Percentiles rank a stretch among this genome's conserved stretches.
These are phyloP conservation scores for Gautieria morchelliformis DNA, from an alignment of 768 basidiomycete genomes.

Conservation along the genomic window DNA sequence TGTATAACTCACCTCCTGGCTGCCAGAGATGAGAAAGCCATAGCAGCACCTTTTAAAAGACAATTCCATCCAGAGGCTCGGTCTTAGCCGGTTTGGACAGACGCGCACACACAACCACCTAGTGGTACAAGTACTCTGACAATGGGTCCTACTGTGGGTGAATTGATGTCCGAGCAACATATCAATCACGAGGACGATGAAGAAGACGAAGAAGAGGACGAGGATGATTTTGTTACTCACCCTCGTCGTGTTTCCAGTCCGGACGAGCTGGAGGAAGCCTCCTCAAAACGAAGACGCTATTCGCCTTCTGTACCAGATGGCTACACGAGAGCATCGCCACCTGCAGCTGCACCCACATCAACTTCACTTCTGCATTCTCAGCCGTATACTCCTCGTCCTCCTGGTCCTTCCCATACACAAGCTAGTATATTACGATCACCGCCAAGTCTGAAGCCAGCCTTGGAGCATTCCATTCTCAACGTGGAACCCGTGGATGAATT, in stretches of 20 bases:
- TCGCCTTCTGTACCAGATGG: conserved; percentile 23
- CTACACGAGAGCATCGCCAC: conserved; percentile 16
- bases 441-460: conserved; percentile 8
- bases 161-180: not conserved
- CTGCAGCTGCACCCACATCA: conserved; percentile 37
- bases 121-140: too few relatives aligned
- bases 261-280: conserved; percentile 10
- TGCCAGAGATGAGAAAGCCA: too few relatives aligned
- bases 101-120: too few relatives aligned
- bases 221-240: conserved; percentile 13
- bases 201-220: conserved; percentile 18
- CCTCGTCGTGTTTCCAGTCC: conserved; percentile 6
- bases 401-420: not conserved
- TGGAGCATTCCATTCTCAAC: conserved; percentile 60
- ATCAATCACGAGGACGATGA: not conserved
- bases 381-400: not conserved
- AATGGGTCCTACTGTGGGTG: not conserved
- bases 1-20: too few relatives aligned
- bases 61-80: too few relatives aligned
- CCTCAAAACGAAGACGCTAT: conserved; percentile 30
- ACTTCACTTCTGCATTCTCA: conserved; percentile 28
- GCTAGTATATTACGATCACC: not conserved
- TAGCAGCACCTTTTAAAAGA: too few relatives aligned
- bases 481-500: conserved; percentile 92
- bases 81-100: too few relatives aligned